Evolutionary conservation across 208 protist genomes (phyloP).

Genomic region (Vickermania spadyakhi): DNA sequence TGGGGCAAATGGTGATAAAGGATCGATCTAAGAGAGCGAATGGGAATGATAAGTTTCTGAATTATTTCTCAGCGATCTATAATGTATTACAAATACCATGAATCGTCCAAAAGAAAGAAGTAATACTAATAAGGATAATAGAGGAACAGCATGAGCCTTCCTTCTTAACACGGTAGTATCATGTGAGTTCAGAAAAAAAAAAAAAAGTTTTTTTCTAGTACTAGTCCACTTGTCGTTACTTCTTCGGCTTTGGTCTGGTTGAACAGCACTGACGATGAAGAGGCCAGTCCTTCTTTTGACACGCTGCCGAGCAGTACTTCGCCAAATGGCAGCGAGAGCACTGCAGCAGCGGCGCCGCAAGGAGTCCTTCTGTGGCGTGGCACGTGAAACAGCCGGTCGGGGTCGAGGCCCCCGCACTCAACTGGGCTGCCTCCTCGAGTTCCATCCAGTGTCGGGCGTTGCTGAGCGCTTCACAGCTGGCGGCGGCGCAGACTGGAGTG

Average conservation of each 20-base stretch:
- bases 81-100: too few species aligned
- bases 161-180: too few species aligned
- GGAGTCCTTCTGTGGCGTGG: constrained; percentile 5
- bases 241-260: not conserved
- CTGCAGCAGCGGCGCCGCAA: constrained; percentile 19
- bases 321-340: constrained; percentile 64
- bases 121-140: too few species aligned
- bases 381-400: constrained; percentile 40
- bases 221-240: too few species aligned
- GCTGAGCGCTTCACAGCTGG: constrained; percentile 21
- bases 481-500: constrained; percentile 26
- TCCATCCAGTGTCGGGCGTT: constrained; percentile 29
- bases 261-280: constrained; percentile 39
- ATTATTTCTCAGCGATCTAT: too few species aligned
- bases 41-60: too few species aligned
- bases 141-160: too few species aligned
- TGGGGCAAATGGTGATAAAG: too few species aligned
- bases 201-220: too few species aligned
- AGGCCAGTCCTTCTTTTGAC: constrained; percentile 52
- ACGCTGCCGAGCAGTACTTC: constrained; percentile 54
- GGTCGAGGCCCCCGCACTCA: constrained; percentile 8
- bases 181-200: too few species aligned
- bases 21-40: too few species aligned
- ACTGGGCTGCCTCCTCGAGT: constrained; percentile 25
- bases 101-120: too few species aligned